Evolutionary conservation across 2,329 filamentous ascomycete species (phyloP).

Genomic region (Neophaeococcomyces mojaviensis): DNA sequence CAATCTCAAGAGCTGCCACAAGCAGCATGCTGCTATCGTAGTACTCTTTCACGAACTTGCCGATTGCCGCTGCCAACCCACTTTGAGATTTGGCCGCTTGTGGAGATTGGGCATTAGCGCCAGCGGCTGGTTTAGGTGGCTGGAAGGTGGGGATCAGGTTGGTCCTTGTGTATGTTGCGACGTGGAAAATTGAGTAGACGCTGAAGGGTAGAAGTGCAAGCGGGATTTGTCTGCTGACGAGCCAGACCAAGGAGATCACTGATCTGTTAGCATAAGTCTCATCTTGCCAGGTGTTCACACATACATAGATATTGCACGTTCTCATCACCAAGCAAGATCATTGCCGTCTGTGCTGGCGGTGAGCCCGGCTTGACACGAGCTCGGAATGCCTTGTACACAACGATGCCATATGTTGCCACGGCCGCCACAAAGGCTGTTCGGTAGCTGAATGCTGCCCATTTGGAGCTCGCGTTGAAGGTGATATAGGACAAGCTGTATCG

Average conservation of each 20-base stretch:
- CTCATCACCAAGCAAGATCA: slow-evolving; percentile 74
- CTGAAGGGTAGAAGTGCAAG: slow-evolving; percentile 88
- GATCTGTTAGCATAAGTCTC: slow-evolving; percentile 13
- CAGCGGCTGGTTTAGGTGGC: slow-evolving; percentile 51
- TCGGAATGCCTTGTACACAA: slow-evolving; percentile 95
- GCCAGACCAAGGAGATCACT: slow-evolving; percentile 95
- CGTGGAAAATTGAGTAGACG: slow-evolving; percentile 97
- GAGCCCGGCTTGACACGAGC: slow-evolving; percentile 70
- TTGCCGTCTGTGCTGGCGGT: slow-evolving; percentile 52
- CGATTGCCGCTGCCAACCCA: slow-evolving; percentile 73
- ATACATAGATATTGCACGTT: slow-evolving; percentile 95
- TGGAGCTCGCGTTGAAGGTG: slow-evolving; percentile 75
- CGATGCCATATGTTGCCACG: slow-evolving; percentile 89
- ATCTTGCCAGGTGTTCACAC: slow-evolving; percentile 28
- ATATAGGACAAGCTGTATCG: slow-evolving; percentile 82
- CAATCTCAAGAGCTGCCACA: slow-evolving; percentile 80
- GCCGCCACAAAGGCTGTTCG: slow-evolving; percentile 84
- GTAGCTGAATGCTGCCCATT: slow-evolving; percentile 75
- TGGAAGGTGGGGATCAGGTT: slow-evolving; percentile 84
- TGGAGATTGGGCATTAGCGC: slow-evolving; percentile 50
- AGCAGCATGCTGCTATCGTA: slow-evolving; percentile 94
- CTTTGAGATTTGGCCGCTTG: slow-evolving; percentile 41
- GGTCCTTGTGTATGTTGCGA: slow-evolving; percentile 89
- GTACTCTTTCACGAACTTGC: slow-evolving; percentile 93
- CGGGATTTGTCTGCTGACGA: slow-evolving; percentile 80